These are phyloP conservation scores for Eucalyptus virginea DNA, from an alignment of 345 rosid species.

Conservation along the genomic window DNA sequence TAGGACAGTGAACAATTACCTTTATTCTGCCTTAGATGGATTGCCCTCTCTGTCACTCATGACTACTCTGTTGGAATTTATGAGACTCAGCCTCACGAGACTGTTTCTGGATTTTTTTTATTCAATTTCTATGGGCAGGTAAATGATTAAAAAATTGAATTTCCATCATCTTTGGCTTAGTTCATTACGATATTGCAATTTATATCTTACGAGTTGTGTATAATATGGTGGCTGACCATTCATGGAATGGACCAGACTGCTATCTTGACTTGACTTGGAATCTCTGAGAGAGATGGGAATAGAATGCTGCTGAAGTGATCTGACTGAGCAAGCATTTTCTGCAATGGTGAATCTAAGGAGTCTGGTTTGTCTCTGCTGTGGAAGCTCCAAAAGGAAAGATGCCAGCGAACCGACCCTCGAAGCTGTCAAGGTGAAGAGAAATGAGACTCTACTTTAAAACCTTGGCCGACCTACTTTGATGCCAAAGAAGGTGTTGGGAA, in stretches of 20 bases:
- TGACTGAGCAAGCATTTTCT: not conserved
- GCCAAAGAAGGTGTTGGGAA: not conserved
- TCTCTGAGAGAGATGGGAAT: not conserved
- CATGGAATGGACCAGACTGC: not conserved
- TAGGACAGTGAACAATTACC: not conserved
- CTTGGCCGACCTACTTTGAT: not conserved
- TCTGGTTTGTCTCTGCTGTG: not conserved
- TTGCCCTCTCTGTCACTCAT: not conserved
- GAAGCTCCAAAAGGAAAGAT: not conserved
- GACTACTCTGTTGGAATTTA: not conserved
- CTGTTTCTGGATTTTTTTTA: not conserved
- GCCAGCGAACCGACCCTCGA: not conserved
- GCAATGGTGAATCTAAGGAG: not conserved
- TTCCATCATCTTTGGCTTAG: not conserved
- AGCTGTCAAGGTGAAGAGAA: not conserved
- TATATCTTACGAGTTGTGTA: not conserved
- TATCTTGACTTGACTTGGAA: not conserved
- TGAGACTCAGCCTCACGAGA: not conserved
- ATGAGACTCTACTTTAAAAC: not conserved
- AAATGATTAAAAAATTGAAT: not conserved
- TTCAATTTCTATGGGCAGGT: not conserved
- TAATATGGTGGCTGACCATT: not conserved
- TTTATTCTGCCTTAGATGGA: not conserved
- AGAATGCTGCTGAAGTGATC: not conserved
- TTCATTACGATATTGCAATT: not conserved